Base-by-base conservation (phyloP, 2,329 filamentous ascomycete species). In the Didymella pinodella region DNA sequence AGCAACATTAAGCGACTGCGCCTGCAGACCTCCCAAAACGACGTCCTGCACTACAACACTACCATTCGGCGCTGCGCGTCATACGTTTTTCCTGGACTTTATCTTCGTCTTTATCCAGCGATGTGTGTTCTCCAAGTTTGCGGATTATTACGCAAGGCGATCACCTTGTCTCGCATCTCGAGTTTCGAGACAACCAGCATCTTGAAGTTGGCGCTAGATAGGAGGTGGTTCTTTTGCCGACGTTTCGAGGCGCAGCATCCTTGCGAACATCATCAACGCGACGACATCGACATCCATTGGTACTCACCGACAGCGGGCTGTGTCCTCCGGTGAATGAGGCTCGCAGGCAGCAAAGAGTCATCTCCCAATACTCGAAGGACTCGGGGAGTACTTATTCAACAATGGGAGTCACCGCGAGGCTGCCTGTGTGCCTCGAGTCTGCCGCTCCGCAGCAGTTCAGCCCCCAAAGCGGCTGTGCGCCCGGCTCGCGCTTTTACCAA, bases 361-460 rank as follows among this genome's bases (percentile, higher is more conserved):
- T 61, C 53, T 54, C 57, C 16, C 61, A 49, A 59, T 34, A 38
- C 53, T 63, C 59, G 64, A 62, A 67, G 63, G 68, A 69, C 68
- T 50, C 55, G 55, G 65, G 64, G 57, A 51, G 62, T 70, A 64
- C 66, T 72, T 74, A 73, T 75, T 75, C 66, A 62, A 63, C 54
- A 59, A 54, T 56, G 32, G 28, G 20, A 20, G 41, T 55, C 56
- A 61, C 61, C 57, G 52, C 49, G 29, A 55, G 50, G 51, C 49
- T 50, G 49, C 45, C 53, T 64, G 61, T 54, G 46, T 56, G 69
- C 72, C 73, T 74, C 67, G 71, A 59, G 69, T 71, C 59, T 64
- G 73, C 71, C 71, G 57, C 31, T 54, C 48, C 51, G 56, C 64
- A 57, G 53, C 18, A 61, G 61, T 32, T 25, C 53, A 60, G 65